These are phyloP conservation scores for Microbotryum lychnidis-dioicae DNA, from an alignment of 1,284 basidiomycete species.

Conservation along the genomic window DNA sequence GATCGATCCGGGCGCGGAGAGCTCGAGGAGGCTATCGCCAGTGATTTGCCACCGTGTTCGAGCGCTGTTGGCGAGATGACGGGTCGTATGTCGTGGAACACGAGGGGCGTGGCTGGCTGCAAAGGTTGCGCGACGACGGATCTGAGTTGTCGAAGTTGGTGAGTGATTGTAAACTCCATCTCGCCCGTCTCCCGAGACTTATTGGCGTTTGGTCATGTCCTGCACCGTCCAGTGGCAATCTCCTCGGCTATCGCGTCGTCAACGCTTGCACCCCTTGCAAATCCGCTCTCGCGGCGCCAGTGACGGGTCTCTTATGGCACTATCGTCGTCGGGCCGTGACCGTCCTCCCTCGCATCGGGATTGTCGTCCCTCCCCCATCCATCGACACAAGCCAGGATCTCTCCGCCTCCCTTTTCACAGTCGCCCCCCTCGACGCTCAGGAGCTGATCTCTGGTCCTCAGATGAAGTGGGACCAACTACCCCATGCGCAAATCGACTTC, in stretches of 20 bases:
- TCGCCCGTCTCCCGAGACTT: background rate
- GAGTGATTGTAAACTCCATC: conserved; percentile 1
- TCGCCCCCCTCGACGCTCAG: background rate
- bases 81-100: background rate
- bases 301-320: conserved; percentile 2
- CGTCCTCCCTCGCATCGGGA: background rate
- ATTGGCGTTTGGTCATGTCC: background rate
- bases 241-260: conserved; percentile 24
- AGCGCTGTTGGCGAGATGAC: conserved; percentile 2
- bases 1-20: background rate
- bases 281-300: conserved; percentile 3
- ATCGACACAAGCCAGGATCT: background rate
- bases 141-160: conserved; percentile 21
- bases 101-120: conserved; percentile 2
- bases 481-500: conserved; percentile 14
- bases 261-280: conserved; percentile 16
- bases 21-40: background rate
- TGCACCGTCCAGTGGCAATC: conserved; percentile 10
- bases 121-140: conserved; percentile 17
- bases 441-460: no score
- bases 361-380: background rate
- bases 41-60: conserved; percentile 10
- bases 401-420: background rate
- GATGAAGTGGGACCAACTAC: background rate
- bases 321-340: background rate